Base-by-base conservation (phyloP, 768 basidiomycete species). In the Pleurotus ostreatus region DNA sequence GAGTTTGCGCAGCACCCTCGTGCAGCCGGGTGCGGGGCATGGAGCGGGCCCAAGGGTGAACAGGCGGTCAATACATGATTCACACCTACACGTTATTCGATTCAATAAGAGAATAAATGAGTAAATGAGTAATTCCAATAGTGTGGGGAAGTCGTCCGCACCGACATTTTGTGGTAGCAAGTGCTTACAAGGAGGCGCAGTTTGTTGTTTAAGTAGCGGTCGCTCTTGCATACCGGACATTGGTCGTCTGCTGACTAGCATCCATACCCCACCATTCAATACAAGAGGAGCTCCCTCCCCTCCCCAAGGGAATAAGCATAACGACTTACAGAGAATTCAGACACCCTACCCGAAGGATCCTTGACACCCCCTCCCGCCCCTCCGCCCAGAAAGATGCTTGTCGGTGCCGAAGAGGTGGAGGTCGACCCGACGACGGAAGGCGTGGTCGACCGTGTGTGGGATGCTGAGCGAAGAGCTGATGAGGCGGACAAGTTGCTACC, bases 161-260 rank as follows among this genome's bases (percentile, higher is more conserved):
- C 77, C 59, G 61, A 94, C 97, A 98, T 96, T 80, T 97, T 97
- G 73, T 99, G 97, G 71, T 97, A 99, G 69, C 97, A 99, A 13
- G 92, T 88, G 70, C 92, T 94, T 63, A 99, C 94, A 48, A 98
- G 81, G 39, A 99, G 78, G 43, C 96, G 84, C 34, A 99, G 76
- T 66, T 95, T 96, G 18, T 94, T 93, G 64, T 98, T 97, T 57
- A 97, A 77, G 68, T 97, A 98, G 54, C 96, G 78, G 69, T 99
- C 97, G 40, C 92, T 94, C 70, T 94, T 94, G 78, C 97, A 98
- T 2, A 98, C 89, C 0, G 96, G 96, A 74, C 97, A 99, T 67
- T 91, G 86, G 69, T 99, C 97, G 59, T 92, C 89, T 82, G 90
- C 89, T 22, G 87, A 85, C 89, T 92, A 49, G 37, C 53, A 61